Percentiles rank a stretch among this genome's conserved stretches.
phyloP scores from a whole-genome alignment of 106 monocot genomes.

The Dendrobium officinale region DNA sequence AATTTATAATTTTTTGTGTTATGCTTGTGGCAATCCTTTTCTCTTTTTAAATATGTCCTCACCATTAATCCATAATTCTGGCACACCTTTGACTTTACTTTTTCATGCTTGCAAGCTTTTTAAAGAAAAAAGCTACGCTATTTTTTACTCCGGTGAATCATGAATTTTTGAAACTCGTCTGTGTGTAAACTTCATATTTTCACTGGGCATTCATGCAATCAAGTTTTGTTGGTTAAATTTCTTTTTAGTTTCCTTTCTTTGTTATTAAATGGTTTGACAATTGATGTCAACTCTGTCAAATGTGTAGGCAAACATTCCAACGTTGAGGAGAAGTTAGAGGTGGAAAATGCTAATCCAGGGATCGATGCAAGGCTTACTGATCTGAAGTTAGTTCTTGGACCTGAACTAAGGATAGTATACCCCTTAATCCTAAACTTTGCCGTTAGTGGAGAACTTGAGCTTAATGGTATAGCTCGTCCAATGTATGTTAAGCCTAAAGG shows the following conservation, averaged over 20 bases:
- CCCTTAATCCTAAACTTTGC: slow-evolving; percentile 95
- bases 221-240: slow-evolving; percentile 7
- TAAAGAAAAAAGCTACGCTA: not conserved
- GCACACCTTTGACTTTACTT: not conserved
- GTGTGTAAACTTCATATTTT: not conserved
- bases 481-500: slow-evolving; percentile 85
- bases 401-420: slow-evolving; percentile 91
- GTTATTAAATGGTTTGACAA: not conserved
- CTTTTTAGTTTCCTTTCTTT: not conserved
- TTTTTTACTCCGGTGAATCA: not conserved
- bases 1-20: not conserved
- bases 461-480: slow-evolving; percentile 80
- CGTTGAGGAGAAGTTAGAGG: slow-evolving; percentile 44
- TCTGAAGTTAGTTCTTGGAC: slow-evolving; percentile 78
- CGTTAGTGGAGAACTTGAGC: slow-evolving; percentile 97
- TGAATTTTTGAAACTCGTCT: not conserved
- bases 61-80: not conserved
- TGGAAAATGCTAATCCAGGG: slow-evolving; percentile 34
- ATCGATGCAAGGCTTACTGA: slow-evolving; percentile 76
- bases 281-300: not conserved
- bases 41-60: not conserved
- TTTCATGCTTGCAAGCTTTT: not conserved
- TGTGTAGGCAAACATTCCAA: slow-evolving; percentile 49
- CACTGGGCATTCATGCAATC: not conserved
- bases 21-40: not conserved